A percentile compares a stretch with the other conserved stretches of the same genome.
phyloP scores from a whole-genome alignment of 176 grass and related monocot genomes.

The Triticum monococcum region DNA sequence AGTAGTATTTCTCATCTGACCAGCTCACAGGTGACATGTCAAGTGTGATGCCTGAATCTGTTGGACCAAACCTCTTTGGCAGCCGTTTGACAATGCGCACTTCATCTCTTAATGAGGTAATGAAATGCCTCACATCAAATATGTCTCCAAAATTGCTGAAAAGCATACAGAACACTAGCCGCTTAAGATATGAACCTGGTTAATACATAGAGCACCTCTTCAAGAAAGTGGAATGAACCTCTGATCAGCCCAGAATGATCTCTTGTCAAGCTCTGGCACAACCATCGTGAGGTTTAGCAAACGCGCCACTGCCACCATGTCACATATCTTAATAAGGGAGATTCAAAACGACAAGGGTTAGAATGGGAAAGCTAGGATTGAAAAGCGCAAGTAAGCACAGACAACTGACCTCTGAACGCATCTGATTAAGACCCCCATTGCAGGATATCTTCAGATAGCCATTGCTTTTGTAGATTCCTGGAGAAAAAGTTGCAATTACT shows the following conservation, averaged over 20 bases:
- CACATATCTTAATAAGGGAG: slow-evolving; percentile 67
- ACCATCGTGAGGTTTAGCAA: slow-evolving; percentile 88
- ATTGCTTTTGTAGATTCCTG: slow-evolving; percentile 88
- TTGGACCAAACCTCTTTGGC: slow-evolving; percentile 52
- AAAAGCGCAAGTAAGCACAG: slow-evolving; percentile 8
- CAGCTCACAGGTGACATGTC: slow-evolving; percentile 86
- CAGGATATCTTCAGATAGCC: slow-evolving; percentile 92
- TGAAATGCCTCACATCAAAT: slow-evolving; percentile 93
- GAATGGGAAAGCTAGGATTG: neutral
- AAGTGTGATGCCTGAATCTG: slow-evolving; percentile 37
- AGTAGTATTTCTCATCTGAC: slow-evolving; percentile 98
- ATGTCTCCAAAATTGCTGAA: slow-evolving; percentile 86
- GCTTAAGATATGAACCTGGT: slow-evolving; percentile 17
- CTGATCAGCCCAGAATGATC: slow-evolving; percentile 93
- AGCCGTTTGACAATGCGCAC: slow-evolving; percentile 74
- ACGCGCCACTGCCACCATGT: slow-evolving; percentile 85
- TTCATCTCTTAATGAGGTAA: slow-evolving; percentile 77
- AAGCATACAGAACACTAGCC: neutral
- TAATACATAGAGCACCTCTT: neutral
- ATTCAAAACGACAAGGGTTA: slow-evolving; percentile 11
- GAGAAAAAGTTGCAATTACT: slow-evolving; percentile 5
- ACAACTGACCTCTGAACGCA: slow-evolving; percentile 78
- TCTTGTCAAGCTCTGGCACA: slow-evolving; percentile 89
- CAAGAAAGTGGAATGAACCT: slow-evolving; percentile 53
- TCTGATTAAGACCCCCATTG: slow-evolving; percentile 98